Base-by-base conservation (phyloP, 257 asterid genomes). In the Petunia axillaris region DNA sequence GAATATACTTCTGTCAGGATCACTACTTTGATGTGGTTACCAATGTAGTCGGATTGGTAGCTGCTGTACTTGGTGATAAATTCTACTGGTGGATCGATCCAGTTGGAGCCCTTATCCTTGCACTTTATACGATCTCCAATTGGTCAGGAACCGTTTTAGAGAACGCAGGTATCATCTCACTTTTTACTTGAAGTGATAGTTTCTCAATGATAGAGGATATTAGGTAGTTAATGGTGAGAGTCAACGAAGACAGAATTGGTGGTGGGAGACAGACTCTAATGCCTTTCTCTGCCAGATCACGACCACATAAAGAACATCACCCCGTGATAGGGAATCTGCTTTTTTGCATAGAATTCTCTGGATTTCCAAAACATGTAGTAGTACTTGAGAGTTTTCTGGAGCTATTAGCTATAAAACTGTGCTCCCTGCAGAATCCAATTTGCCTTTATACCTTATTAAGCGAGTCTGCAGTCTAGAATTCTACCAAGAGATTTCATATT, bases 1-100 rank as follows among this genome's bases (percentile, higher is more conserved):
- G 39, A 62, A 53, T 39, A 65, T 59, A 44, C 66, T 16, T 63
- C 15, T 10, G 2, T 40, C 88, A 93, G 99, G 99, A 95, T 84
- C 99, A 95, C 59, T 95, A 95, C 76, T 95, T 95, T 68, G 99
- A 95, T 8, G 99, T 95, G 81, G 90, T 95, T n/a, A 95, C 99
- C 58, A 95, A 95, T 68, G 82, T 91, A 25, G 93, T 95, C 1
- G 99, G 99, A 64, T 85, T 95, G 80, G 84, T 89, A 43, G 95
- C 99, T 5, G 99, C 98, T 37, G 87, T 95, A 38, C 94, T 95
- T 4, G 99, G 93, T 41, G 97, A 95, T 70, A 88, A 46, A 81
- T 92, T 91, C 85, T 88, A 80, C 85, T 93, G 97, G 97, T 91
- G 97, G 98, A 89, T 94, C 44, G 97, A 94, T 82, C 99, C 99